Percentiles rank a stretch among this genome's conserved stretches.
These are phyloP conservation scores for Vickermania ingenoplastis DNA, from an alignment of 208 protist species.

Conservation along the genomic window DNA sequence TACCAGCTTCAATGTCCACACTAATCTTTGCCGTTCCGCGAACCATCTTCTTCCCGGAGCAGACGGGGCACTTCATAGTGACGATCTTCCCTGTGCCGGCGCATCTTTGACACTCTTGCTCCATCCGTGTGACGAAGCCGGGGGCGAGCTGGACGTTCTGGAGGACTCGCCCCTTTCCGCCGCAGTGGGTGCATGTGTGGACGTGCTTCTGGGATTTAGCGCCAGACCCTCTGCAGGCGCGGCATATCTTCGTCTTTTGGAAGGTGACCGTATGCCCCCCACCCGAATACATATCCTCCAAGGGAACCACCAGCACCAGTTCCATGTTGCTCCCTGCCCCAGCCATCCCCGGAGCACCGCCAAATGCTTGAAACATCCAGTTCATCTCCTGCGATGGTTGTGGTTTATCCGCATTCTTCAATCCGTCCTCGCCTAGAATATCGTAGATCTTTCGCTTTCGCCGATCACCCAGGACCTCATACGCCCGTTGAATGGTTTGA, in stretches of 20 bases:
- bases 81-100: slow-evolving; percentile 56
- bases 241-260: slow-evolving; percentile 70
- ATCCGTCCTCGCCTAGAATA: slow-evolving; percentile 45
- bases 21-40: slow-evolving; percentile 17
- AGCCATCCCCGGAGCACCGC: slow-evolving; percentile 9
- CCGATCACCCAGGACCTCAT: slow-evolving; percentile 62
- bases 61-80: slow-evolving; percentile 40
- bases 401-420: slow-evolving; percentile 41
- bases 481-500: slow-evolving; percentile 55
- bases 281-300: slow-evolving; percentile 92
- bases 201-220: slow-evolving; percentile 20
- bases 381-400: slow-evolving; percentile 16
- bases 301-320: slow-evolving; percentile 55
- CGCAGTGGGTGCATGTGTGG: slow-evolving; percentile 23
- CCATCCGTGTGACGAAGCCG: slow-evolving; percentile 39
- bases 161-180: slow-evolving; percentile 20
- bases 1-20: slow-evolving; percentile 45
- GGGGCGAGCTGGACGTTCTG: slow-evolving; percentile 27
- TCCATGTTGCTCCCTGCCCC: slow-evolving; percentile 65
- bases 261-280: slow-evolving; percentile 70
- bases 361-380: slow-evolving; percentile 27
- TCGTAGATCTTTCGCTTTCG: slow-evolving; percentile 71
- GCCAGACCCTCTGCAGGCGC: slow-evolving; percentile 34
- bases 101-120: slow-evolving; percentile 61
- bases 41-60: slow-evolving; percentile 35